These are phyloP conservation scores for Termitomyces sp. DNA, from an alignment of 768 basidiomycete genomes.

Conservation along the genomic window DNA sequence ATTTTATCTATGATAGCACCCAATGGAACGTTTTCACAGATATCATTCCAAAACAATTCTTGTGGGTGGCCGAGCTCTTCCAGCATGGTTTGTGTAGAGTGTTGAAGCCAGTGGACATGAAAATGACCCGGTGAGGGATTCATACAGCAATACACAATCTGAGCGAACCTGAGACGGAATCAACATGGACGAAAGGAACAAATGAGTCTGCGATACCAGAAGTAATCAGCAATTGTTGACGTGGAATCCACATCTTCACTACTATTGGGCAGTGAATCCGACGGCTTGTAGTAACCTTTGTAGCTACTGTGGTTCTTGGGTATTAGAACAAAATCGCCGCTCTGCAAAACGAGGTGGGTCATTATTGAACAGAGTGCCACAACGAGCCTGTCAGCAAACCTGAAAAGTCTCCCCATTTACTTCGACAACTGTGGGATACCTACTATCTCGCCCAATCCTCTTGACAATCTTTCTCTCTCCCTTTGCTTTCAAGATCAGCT, in stretches of 20 bases:
- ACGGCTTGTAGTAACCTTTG: conserved; percentile 18
- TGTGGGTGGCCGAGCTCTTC: conserved; percentile 54
- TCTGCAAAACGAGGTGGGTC: conserved; percentile 26
- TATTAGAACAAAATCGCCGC: conserved; percentile 58
- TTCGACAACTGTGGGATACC: conserved; percentile 30
- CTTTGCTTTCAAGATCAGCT: conserved; percentile 20
- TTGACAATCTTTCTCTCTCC: conserved; percentile 19
- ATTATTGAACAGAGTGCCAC: not conserved
- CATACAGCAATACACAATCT: conserved; percentile 48
- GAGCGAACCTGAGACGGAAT: conserved; percentile 53
- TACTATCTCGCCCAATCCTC: conserved; percentile 26
- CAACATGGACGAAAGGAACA: not conserved
- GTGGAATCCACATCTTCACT: conserved; percentile 27
- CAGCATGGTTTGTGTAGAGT: conserved; percentile 56
- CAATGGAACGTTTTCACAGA: conserved; percentile 42
- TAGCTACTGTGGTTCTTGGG: conserved; percentile 23
- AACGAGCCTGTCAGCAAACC: conserved; percentile 25
- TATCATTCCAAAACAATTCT: conserved; percentile 57
- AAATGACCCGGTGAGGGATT: conserved; percentile 27
- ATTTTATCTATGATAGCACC: conserved; percentile 43
- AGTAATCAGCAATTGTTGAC: conserved; percentile 47
- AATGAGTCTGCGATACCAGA: conserved; percentile 42
- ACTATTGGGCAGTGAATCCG: conserved; percentile 26
- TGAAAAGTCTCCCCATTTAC: conserved; percentile 39
- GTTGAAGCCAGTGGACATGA: conserved; percentile 75